Conservation (phyloP, 1,139 yeast species). For the Casaregolazyma lundiana region DNA sequence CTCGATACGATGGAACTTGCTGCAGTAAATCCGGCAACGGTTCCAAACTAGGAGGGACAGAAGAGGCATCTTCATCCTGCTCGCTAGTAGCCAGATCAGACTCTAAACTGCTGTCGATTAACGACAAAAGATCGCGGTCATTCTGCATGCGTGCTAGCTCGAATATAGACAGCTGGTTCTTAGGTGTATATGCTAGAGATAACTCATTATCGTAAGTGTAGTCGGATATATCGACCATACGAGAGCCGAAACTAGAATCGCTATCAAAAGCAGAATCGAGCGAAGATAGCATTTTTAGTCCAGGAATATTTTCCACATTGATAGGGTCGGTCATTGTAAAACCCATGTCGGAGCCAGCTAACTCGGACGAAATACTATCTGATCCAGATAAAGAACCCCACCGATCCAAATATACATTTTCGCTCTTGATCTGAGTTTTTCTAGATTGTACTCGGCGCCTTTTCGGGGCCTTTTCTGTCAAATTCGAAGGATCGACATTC, state of each 20-base stretch:
- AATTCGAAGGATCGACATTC: slow-evolving; percentile 3
- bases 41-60: slow-evolving; percentile 46
- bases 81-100: background rate
- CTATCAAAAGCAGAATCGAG: background rate
- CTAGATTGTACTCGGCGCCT: background rate
- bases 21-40: slow-evolving; percentile 58
- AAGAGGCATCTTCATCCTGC: background rate
- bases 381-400: no score
- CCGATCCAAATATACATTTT: no score
- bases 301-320: background rate
- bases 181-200: background rate
- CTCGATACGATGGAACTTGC: slow-evolving; percentile 55
- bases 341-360: background rate
- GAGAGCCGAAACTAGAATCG: background rate
- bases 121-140: background rate
- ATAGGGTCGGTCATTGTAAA: background rate
- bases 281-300: slow-evolving; percentile 3
- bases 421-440: no score
- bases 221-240: background rate
- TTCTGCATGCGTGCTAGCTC: slow-evolving; percentile 1
- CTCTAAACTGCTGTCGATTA: background rate
- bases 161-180: background rate
- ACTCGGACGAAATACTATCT: no score
- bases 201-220: slow-evolving; percentile 8
- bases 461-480: background rate